Percentiles rank a stretch among this genome's conserved stretches.
Evolutionary conservation across 805 yeast species (phyloP).

Genomic region (Wickerhamomyces subpelliculosus): DNA sequence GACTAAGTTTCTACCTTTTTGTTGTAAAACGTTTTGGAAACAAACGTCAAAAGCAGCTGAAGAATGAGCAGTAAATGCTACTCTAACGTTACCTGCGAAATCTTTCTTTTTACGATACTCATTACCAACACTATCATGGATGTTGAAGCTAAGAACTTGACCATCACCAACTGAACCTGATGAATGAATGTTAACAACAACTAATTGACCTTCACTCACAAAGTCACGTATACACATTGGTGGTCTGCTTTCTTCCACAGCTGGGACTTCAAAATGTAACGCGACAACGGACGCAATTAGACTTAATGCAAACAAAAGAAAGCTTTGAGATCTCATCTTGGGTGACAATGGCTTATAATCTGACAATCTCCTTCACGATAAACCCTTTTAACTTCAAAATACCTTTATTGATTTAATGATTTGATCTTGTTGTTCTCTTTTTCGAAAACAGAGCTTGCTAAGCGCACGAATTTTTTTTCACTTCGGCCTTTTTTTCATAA

Average conservation of each 20-base stretch:
- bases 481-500: no score
- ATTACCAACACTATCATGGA: slow-evolving; percentile 77
- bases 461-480: no score
- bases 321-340: slow-evolving; percentile 9
- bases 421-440: slow-evolving; percentile 2
- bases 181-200: slow-evolving; percentile 74
- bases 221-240: slow-evolving; percentile 92
- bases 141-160: slow-evolving; percentile 61
- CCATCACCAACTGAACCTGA: slow-evolving; percentile 83
- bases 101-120: slow-evolving; percentile 75
- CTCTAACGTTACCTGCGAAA: slow-evolving; percentile 61
- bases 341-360: background rate
- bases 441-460: background rate
- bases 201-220: slow-evolving; percentile 76
- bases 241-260: slow-evolving; percentile 33
- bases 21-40: slow-evolving; percentile 57
- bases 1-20: slow-evolving; percentile 36
- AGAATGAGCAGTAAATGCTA: slow-evolving; percentile 80
- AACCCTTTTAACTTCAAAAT: background rate
- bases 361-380: background rate
- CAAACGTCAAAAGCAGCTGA: slow-evolving; percentile 88
- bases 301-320: slow-evolving; percentile 9
- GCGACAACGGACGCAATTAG: slow-evolving; percentile 23
- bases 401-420: no score
- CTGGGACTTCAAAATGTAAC: slow-evolving; percentile 48